phyloP scores from a whole-genome alignment of 2,329 filamentous ascomycete species.

The Monilinia aucupariae region DNA sequence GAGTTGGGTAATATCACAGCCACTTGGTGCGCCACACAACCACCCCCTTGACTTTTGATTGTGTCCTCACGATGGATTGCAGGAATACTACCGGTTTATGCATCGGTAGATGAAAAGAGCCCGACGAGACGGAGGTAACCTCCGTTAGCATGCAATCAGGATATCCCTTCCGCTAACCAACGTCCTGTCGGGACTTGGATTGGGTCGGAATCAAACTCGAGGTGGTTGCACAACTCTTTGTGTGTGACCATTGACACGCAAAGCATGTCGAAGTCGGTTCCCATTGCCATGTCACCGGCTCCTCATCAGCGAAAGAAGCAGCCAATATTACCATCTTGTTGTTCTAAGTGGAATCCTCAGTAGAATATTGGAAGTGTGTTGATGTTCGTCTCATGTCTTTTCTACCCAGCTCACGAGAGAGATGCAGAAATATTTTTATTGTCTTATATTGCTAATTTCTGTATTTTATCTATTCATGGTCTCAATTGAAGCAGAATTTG shows the following conservation, averaged over 20 bases:
- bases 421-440: too few relatives aligned
- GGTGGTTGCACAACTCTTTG: not conserved
- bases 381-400: too few relatives aligned
- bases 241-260: not conserved
- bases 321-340: too few relatives aligned
- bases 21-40: not conserved
- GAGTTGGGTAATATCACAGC: not conserved
- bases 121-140: not conserved
- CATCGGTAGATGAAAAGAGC: slow-evolving; percentile 4
- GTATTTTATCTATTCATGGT: too few relatives aligned
- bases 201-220: slow-evolving; percentile 9
- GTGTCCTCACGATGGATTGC: not conserved
- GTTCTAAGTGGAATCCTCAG: too few relatives aligned
- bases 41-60: not conserved
- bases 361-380: too few relatives aligned
- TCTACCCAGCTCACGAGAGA: too few relatives aligned
- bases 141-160: not conserved
- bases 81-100: not conserved
- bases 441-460: too few relatives aligned
- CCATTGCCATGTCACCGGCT: slow-evolving; percentile 12
- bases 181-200: slow-evolving; percentile 1
- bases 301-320: too few relatives aligned
- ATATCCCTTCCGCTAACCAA: not conserved
- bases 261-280: not conserved
- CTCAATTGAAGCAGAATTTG: too few relatives aligned